phyloP scores from a whole-genome alignment of 2,329 filamentous ascomycete species.

The Phialophora tarda region DNA sequence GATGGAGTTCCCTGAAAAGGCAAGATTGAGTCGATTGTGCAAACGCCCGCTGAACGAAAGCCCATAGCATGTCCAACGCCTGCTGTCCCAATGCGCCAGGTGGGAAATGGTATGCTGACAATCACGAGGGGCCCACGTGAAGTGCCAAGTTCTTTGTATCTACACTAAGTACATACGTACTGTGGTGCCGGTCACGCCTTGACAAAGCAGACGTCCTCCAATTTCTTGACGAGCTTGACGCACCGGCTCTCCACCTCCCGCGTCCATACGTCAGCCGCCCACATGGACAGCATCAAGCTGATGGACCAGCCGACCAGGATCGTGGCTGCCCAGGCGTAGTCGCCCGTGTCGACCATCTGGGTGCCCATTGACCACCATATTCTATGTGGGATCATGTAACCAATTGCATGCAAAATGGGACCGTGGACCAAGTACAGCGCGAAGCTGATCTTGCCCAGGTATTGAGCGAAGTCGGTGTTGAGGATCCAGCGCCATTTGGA shows the following conservation, averaged over 20 bases:
- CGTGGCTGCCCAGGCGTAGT: slow-evolving; percentile 48
- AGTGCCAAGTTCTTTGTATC: background rate
- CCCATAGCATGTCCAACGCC: background rate
- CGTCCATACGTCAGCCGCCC: slow-evolving; percentile 60
- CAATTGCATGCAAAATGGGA: slow-evolving; percentile 51
- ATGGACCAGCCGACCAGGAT: slow-evolving; percentile 51
- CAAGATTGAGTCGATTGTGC: background rate
- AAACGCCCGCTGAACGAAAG: slow-evolving; percentile 3
- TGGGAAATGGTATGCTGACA: background rate
- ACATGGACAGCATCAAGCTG: slow-evolving; percentile 54
- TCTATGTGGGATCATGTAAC: slow-evolving; percentile 47
- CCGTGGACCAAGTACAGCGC: slow-evolving; percentile 57
- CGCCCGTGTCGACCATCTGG: slow-evolving; percentile 40
- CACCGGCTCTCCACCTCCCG: slow-evolving; percentile 38
- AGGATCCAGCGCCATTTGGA: slow-evolving; percentile 48
- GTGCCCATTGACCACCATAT: slow-evolving; percentile 48
- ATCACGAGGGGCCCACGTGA: background rate
- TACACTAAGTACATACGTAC: background rate
- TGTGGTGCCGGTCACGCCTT: slow-evolving; percentile 14
- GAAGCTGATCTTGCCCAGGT: slow-evolving; percentile 56
- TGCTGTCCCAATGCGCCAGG: background rate
- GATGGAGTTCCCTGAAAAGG: background rate
- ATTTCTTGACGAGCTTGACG: slow-evolving; percentile 36
- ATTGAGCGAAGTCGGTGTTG: slow-evolving; percentile 50
- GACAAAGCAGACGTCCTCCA: slow-evolving; percentile 36